A percentile compares a stretch with the other conserved stretches of the same genome.
Conservation (phyloP, 441 rosid species). For the Pelargonium citronellum region DNA sequence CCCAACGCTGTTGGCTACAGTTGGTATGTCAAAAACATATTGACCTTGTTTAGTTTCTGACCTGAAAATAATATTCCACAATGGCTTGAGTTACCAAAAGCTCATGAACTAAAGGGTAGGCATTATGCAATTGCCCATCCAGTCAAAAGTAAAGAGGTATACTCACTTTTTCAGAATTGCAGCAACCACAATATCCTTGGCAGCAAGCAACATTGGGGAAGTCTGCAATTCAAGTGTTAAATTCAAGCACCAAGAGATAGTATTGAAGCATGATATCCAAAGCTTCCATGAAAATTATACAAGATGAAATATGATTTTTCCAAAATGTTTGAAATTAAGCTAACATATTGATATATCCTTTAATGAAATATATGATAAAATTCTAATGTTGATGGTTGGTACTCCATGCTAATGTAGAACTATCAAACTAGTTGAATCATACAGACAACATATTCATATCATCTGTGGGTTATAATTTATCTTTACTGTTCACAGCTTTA, state of each 20-base stretch:
- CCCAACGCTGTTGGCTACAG: constrained; percentile 62
- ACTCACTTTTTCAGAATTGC: constrained; percentile 71
- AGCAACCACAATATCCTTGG: constrained; percentile 49
- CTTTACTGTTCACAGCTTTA: neutral
- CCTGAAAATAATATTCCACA: constrained; percentile 41
- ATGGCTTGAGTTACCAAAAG: constrained; percentile 21
- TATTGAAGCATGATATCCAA: constrained; percentile 13
- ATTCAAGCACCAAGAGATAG: constrained; percentile 23
- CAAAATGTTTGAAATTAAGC: too few species aligned
- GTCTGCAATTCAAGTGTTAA: constrained; percentile 47
- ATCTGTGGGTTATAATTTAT: neutral
- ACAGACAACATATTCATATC: neutral
- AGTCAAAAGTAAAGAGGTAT: neutral
- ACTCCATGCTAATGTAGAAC: too few species aligned
- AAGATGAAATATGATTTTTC: neutral
- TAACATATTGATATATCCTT: too few species aligned
- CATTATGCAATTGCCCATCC: neutral
- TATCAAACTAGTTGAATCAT: neutral
- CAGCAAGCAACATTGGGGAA: constrained; percentile 59
- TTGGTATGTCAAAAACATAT: constrained; percentile 62
- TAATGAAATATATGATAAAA: too few species aligned
- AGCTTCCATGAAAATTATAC: neutral
- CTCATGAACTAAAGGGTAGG: constrained; percentile 14
- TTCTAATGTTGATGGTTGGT: too few species aligned
- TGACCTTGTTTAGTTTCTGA: constrained; percentile 72